Evolutionary conservation across 2,329 filamentous ascomycete genomes (phyloP).

Genomic region (Talaromyces sp.): DNA sequence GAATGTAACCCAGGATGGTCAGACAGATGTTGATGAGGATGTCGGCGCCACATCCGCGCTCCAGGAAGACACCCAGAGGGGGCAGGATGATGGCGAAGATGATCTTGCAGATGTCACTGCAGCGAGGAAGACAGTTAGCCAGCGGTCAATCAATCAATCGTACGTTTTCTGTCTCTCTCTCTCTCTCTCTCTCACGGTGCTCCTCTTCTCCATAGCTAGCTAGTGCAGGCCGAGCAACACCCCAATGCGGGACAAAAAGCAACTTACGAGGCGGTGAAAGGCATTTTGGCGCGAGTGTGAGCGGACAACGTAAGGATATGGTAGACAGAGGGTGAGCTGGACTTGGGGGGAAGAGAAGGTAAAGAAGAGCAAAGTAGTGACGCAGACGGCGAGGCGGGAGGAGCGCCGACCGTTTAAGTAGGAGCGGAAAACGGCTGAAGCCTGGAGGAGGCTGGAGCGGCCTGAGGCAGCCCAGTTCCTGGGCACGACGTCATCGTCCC

Average conservation of each 20-base stretch:
- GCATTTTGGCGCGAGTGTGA: conserved; percentile 36
- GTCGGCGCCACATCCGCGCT: conserved; percentile 81
- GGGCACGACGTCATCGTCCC: background rate
- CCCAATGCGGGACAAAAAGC: conserved; percentile 6
- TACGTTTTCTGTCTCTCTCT: no score
- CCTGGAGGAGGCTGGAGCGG: background rate
- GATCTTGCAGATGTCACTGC: conserved; percentile 71
- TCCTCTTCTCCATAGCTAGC: background rate
- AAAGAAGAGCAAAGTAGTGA: background rate
- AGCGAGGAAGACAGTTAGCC: conserved; percentile 2
- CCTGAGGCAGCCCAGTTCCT: background rate
- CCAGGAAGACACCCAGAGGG: conserved; percentile 87
- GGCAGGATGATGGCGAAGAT: conserved; percentile 85
- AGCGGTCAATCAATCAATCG: background rate
- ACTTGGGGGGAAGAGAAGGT: background rate
- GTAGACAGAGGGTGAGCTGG: background rate
- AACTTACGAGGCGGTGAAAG: conserved; percentile 47
- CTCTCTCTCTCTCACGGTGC: no score
- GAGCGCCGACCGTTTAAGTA: background rate
- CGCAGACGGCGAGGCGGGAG: background rate
- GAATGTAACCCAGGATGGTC: conserved; percentile 70
- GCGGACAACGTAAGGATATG: background rate
- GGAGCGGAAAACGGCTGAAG: background rate
- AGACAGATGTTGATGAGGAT: conserved; percentile 89
- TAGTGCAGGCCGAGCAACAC: background rate